phyloP scores from a whole-genome alignment of 805 yeast species.

The Ogataea trehalophila region DNA sequence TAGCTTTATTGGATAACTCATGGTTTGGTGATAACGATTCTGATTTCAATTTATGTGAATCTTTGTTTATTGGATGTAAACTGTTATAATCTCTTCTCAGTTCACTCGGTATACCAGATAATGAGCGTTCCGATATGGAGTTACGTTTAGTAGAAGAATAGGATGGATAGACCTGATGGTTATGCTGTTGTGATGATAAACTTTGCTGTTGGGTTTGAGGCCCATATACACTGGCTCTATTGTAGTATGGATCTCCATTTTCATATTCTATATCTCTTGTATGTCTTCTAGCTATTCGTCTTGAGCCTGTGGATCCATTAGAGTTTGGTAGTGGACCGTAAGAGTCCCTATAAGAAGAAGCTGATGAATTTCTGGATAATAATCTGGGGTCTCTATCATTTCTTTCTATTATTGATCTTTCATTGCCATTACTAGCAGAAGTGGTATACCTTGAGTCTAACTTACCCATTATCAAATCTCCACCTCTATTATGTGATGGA shows the following conservation, averaged over 20 bases:
- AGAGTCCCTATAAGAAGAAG: background rate
- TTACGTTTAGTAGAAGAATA: too few relatives aligned
- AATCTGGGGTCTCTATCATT: slow-evolving; percentile 14
- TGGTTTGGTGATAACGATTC: slow-evolving; percentile 15
- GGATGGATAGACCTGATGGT: too few relatives aligned
- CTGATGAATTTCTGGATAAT: slow-evolving; percentile 4
- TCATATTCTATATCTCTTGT: background rate
- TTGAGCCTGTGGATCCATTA: slow-evolving; percentile 7
- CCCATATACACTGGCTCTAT: background rate
- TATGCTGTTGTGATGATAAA: background rate
- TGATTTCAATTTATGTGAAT: slow-evolving; percentile 4
- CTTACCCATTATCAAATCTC: slow-evolving; percentile 15
- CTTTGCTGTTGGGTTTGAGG: background rate
- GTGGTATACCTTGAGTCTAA: slow-evolving; percentile 14
- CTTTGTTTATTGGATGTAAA: background rate
- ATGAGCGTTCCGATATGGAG: background rate
- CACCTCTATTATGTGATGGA: slow-evolving; percentile 15
- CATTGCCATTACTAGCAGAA: too few relatives aligned
- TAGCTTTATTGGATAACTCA: slow-evolving; percentile 3
- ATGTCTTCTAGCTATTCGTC: slow-evolving; percentile 7
- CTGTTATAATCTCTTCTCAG: slow-evolving; percentile 9
- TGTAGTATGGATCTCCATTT: background rate
- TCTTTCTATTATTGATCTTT: background rate
- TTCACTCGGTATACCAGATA: slow-evolving; percentile 3
- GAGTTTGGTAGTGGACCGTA: slow-evolving; percentile 6